Conservation (phyloP, 2,329 filamentous ascomycete species). For the Alternaria incomplexa region DNA sequence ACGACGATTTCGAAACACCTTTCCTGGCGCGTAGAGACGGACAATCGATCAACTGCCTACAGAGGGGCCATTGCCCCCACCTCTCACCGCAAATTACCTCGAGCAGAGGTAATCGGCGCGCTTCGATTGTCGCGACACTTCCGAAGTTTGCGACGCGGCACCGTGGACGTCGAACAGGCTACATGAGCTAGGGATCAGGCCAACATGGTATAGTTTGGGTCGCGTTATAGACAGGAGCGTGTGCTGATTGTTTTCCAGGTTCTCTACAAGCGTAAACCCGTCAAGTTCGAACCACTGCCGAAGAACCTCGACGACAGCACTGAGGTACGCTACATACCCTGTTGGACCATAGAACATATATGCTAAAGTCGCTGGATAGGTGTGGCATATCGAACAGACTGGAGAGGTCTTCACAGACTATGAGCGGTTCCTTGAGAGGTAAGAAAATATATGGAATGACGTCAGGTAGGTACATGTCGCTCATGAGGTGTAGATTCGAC, state of each 20-base stretch:
- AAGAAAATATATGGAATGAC: conserved; percentile 47
- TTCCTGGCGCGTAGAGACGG: conserved; percentile 27
- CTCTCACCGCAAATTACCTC: not conserved
- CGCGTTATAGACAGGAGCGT: not conserved
- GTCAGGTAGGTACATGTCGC: conserved; percentile 24
- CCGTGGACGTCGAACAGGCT: conserved; percentile 23
- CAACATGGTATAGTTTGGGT: conserved; percentile 44
- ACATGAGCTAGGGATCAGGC: conserved; percentile 34
- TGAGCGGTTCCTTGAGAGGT: conserved; percentile 86
- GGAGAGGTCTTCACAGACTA: conserved; percentile 89
- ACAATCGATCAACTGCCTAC: conserved; percentile 7
- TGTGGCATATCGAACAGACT: conserved; percentile 90
- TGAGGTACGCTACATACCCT: conserved; percentile 66
- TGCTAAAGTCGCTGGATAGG: conserved; percentile 59
- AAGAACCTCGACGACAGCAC: conserved; percentile 78
- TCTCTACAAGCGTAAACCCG: conserved; percentile 93
- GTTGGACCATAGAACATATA: conserved; percentile 16
- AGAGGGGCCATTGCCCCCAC: conserved; percentile 15
- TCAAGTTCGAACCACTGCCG: conserved; percentile 77
- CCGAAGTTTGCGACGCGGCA: conserved; percentile 38
- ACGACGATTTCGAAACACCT: conserved; percentile 37
- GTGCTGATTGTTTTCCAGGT: conserved; percentile 65
- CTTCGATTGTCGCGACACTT: conserved; percentile 29
- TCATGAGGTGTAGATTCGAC: conserved; percentile 69
- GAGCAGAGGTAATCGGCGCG: conserved; percentile 14